Base-by-base conservation (phyloP, 345 rosid genomes). In the Reutealis trisperma region DNA sequence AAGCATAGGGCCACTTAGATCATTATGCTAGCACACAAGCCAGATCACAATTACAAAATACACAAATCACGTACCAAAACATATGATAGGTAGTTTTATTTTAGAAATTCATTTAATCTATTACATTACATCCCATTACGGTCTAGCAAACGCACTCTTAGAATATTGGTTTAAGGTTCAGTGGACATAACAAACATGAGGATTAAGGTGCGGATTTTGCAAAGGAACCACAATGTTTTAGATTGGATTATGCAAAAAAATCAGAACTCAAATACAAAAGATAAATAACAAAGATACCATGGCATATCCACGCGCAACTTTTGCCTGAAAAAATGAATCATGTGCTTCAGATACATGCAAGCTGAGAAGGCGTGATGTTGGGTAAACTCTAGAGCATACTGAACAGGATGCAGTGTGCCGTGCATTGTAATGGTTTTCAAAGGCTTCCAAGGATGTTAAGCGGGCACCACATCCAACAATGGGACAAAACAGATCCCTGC, bases 311-410 rank as follows among this genome's bases (percentile, higher is more conserved):
- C 90, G 94, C 12, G 92, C 97, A 78, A 91, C 98, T 89, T 95
- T 95, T 16, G 99, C 97, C 76, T 95, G 91, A 72, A 95, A 95
- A 89, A 95, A 93, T 65, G 99, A 95, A 83, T 90, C 98, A 16
- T 95, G 99, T 15, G 92, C 86, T 89, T 95, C 99, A 16, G 98
- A 95, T 27, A 93, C 84, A 84, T 95, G 97, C 41, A 95, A 88
- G 85, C 93, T 89, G 63, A 95, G 90, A 25, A 95, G 79, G 61
- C 88, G 89, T 8, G 97, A 90, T 3, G 98, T 91, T 19, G 99
- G 98, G 79, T 86, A 95, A 77, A 90, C 98, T 79, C 91, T 88
- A 27, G 93, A 87, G 85, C 98, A 95, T 44, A 90, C 93, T 13
- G 98, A 90, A 85, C 99, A 95, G 75, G 99, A 89, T n/a, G 98